Evolutionary conservation across 441 rosid genomes (phyloP).

Genomic region (Iberis amara): DNA sequence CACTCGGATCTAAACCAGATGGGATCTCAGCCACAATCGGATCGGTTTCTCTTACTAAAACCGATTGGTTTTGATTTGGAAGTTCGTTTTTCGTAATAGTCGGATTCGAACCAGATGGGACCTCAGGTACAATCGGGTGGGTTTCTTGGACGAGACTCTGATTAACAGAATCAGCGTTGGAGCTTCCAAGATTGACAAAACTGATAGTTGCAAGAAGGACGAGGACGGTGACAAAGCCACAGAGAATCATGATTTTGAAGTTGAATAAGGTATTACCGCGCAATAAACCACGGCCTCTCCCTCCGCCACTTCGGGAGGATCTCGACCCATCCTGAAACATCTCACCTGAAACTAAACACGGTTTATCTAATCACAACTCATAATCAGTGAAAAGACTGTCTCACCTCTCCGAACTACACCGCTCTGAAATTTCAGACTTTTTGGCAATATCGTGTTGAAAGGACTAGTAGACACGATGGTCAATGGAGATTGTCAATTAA

Average conservation of each 20-base stretch:
- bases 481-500: conserved; percentile 14
- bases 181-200: conserved; percentile 46
- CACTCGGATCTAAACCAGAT: conserved; percentile 33
- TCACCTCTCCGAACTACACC: background rate
- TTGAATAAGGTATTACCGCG: conserved; percentile 72
- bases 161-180: conserved; percentile 51
- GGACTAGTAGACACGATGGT: background rate
- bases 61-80: too few relatives aligned
- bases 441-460: conserved; percentile 12
- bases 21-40: conserved; percentile 63
- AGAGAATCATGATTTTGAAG: conserved; percentile 75
- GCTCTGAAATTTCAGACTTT: conserved; percentile 16
- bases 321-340: conserved; percentile 75
- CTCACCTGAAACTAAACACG: background rate
- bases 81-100: conserved; percentile 30
- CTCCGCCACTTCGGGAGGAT: conserved; percentile 32
- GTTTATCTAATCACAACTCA: conserved; percentile 15
- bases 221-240: conserved; percentile 76
- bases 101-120: conserved; percentile 44
- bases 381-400: conserved; percentile 5
- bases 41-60: conserved; percentile 60
- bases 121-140: conserved; percentile 52
- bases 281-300: conserved; percentile 23
- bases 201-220: conserved; percentile 74
- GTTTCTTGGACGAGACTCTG: conserved; percentile 62